phyloP scores from a whole-genome alignment of 2,329 filamentous ascomycete species.

The Nothomitra cinnamomea region DNA sequence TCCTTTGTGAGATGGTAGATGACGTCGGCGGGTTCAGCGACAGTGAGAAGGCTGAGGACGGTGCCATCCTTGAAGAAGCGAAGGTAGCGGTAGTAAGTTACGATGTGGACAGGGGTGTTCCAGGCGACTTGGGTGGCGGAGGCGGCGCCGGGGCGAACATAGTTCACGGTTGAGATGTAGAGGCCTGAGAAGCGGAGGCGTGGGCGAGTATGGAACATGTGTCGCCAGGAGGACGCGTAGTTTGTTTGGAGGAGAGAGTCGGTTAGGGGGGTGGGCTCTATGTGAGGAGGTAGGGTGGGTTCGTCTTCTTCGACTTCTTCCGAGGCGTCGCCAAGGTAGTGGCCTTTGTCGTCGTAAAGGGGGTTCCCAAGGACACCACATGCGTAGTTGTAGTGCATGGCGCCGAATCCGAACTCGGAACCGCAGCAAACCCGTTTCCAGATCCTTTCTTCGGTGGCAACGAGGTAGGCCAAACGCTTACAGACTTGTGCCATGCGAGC shows the following conservation, averaged over 20 bases:
- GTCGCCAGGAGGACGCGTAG: slow-evolving; percentile 39
- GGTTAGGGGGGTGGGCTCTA: not conserved
- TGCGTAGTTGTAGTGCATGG: slow-evolving; percentile 69
- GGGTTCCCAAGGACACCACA: slow-evolving; percentile 38
- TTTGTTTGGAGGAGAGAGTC: slow-evolving; percentile 9
- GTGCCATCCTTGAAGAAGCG: slow-evolving; percentile 87
- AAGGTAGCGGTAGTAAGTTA: slow-evolving; percentile 95
- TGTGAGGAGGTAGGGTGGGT: slow-evolving; percentile 6
- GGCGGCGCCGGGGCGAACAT: slow-evolving; percentile 65
- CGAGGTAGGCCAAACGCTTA: slow-evolving; percentile 71
- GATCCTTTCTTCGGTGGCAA: slow-evolving; percentile 66
- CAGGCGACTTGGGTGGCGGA: slow-evolving; percentile 56
- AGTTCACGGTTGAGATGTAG: slow-evolving; percentile 96
- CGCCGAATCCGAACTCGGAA: slow-evolving; percentile 56
- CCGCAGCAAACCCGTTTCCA: slow-evolving; percentile 67
- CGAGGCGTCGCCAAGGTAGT: slow-evolving; percentile 21
- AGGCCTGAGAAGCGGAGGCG: slow-evolving; percentile 86
- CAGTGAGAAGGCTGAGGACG: slow-evolving; percentile 64
- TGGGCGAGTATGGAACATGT: slow-evolving; percentile 67
- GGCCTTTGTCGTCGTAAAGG: slow-evolving; percentile 23
- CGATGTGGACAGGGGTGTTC: slow-evolving; percentile 74
- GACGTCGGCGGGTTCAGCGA: slow-evolving; percentile 67
- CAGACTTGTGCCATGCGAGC: slow-evolving; percentile 64
- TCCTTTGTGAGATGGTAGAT: slow-evolving; percentile 68
- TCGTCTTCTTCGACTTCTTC: slow-evolving; percentile 22